Percentiles rank a stretch among this genome's conserved stretches.
Conservation (phyloP, 306 rosid genomes). For the Begonia fuchsioides region DNA sequence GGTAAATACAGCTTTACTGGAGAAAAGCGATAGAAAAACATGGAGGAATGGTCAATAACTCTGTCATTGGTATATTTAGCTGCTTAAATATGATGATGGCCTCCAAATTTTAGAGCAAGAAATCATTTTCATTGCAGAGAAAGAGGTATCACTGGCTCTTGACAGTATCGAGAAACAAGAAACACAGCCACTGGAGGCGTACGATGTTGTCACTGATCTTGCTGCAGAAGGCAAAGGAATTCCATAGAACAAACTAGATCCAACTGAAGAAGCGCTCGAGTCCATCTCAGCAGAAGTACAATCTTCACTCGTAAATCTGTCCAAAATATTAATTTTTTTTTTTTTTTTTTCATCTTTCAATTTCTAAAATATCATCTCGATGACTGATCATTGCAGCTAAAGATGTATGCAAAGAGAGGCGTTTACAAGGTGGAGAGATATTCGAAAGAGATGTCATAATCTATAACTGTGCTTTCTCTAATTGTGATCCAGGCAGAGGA, state of each 20-base stretch:
- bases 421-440: slow-evolving; percentile 55
- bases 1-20: slow-evolving; percentile 43
- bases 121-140: slow-evolving; percentile 23
- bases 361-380: too few relatives aligned
- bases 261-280: slow-evolving; percentile 64
- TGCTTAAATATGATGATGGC: too few relatives aligned
- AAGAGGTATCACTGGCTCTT: slow-evolving; percentile 48
- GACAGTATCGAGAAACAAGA: slow-evolving; percentile 73
- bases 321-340: too few relatives aligned
- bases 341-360: too few relatives aligned
- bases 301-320: background rate
- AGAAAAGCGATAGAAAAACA: slow-evolving; percentile 48
- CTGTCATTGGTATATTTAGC: slow-evolving; percentile 36
- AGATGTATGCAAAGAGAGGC: slow-evolving; percentile 73
- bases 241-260: slow-evolving; percentile 75
- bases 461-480: slow-evolving; percentile 69
- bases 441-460: slow-evolving; percentile 50
- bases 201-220: slow-evolving; percentile 62
- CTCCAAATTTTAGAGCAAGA: too few relatives aligned
- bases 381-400: slow-evolving; percentile 37
- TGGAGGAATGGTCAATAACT: slow-evolving; percentile 57
- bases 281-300: slow-evolving; percentile 55
- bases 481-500: slow-evolving; percentile 58
- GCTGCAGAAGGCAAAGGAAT: slow-evolving; percentile 56
- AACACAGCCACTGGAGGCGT: slow-evolving; percentile 64